Evolutionary conservation across 208 protist genomes (phyloP).

Genomic region (Acanthamoeba healyi): DNA sequence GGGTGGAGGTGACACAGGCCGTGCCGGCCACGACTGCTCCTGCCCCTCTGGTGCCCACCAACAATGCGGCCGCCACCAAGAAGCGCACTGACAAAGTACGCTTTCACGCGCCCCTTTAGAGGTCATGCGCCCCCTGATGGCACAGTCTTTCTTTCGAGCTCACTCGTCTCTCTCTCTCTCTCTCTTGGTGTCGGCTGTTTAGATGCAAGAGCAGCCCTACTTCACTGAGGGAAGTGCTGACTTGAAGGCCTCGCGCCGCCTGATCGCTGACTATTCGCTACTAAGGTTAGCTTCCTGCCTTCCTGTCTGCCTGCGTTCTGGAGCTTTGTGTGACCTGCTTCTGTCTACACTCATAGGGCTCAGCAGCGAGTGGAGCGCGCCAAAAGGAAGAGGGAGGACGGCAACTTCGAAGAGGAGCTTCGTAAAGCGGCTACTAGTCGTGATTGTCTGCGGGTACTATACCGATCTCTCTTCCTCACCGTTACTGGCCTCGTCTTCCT

Average conservation of each 20-base stretch:
- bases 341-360: not conserved
- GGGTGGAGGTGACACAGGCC: constrained; percentile 49
- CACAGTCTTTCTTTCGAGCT: no score
- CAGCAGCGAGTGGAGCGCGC: constrained; percentile 38
- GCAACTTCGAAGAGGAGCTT: constrained; percentile 53
- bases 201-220: constrained; percentile 76
- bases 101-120: not conserved
- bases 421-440: not conserved
- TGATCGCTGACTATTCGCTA: constrained; percentile 77
- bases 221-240: constrained; percentile 81
- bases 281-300: not conserved
- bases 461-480: not conserved
- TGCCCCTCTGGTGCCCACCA: not conserved
- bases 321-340: not conserved
- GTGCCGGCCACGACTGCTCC: constrained; percentile 42
- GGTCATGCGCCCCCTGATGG: no score
- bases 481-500: not conserved
- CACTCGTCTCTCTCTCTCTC: not conserved
- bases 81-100: not conserved
- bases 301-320: not conserved
- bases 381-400: constrained; percentile 40
- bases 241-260: constrained; percentile 71
- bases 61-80: not conserved
- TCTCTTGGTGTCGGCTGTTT: not conserved
- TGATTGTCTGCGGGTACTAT: constrained; percentile 4